A percentile compares a stretch with the other conserved stretches of the same genome.
Evolutionary conservation across 345 rosid genomes (phyloP).

Genomic region (Moricandia moricandioides): DNA sequence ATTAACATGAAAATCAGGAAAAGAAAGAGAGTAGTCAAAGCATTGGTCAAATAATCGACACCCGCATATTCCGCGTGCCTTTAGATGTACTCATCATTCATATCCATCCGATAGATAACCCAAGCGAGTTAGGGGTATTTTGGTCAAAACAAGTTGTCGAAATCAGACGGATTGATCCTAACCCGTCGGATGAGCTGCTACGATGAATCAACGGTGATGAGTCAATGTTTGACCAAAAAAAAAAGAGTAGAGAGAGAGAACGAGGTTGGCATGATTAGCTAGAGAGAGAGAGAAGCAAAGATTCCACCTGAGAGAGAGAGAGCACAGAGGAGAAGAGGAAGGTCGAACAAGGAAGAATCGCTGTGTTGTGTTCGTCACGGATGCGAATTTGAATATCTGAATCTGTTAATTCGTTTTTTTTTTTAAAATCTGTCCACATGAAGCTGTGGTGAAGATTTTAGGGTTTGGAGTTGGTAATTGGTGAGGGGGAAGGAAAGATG

Average conservation of each 20-base stretch:
- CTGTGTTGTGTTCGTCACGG: neutral
- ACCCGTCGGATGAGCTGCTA: conserved; percentile 42
- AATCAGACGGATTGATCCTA: neutral
- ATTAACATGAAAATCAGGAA: neutral
- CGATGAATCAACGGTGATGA: conserved; percentile 39
- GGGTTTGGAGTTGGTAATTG: conserved; percentile 18
- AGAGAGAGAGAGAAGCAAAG: conserved; percentile 18
- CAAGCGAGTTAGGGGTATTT: conserved; percentile 4
- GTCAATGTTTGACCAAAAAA: conserved; percentile 42
- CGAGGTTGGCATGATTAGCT: conserved; percentile 55
- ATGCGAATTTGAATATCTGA: conserved; percentile 28
- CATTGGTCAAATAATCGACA: conserved; percentile 26
- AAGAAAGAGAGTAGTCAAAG: conserved; percentile 34
- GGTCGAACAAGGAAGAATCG: conserved; percentile 3
- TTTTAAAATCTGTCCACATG: conserved; percentile 17
- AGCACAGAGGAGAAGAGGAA: neutral
- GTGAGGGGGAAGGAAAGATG: conserved; percentile 49
- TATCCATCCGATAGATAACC: conserved; percentile 9
- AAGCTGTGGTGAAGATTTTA: conserved; percentile 23
- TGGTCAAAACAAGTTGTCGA: neutral
- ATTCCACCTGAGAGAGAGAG: conserved; percentile 38
- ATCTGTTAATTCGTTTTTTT: conserved; percentile 9
- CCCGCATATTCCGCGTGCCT: conserved; percentile 51
- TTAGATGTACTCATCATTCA: conserved; percentile 33
- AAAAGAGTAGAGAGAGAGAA: conserved; percentile 32